These are phyloP conservation scores for Fonsecaea monophora DNA, from an alignment of 2,329 filamentous ascomycete species.

Conservation along the genomic window DNA sequence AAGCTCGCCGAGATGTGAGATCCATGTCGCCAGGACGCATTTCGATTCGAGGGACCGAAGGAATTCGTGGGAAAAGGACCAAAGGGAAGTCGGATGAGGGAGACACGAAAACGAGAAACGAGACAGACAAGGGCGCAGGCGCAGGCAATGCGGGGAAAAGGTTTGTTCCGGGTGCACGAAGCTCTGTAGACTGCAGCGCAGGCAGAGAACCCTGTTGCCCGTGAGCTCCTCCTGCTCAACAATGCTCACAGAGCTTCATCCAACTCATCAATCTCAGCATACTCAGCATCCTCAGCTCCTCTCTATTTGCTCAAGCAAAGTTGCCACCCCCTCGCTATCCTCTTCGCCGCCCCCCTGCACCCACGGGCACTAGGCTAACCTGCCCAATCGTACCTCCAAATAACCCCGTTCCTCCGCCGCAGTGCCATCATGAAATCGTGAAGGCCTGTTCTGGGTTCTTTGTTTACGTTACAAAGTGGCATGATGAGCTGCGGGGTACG, in stretches of 20 bases:
- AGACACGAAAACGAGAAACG: background rate
- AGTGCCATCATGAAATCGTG: background rate
- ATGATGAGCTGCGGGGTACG: slow-evolving; percentile 25
- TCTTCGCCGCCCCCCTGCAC: background rate
- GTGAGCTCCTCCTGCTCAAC: background rate
- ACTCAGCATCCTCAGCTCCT: too few species aligned
- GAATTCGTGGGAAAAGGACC: slow-evolving; percentile 7
- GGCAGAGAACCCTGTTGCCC: background rate
- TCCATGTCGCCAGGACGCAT: background rate
- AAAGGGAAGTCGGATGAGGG: slow-evolving; percentile 7
- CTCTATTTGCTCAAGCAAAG: background rate
- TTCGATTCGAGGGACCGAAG: slow-evolving; percentile 22
- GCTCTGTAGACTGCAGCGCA: background rate
- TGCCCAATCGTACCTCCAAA: background rate
- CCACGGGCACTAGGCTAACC: background rate
- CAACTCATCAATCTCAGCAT: background rate
- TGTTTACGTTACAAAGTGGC: slow-evolving; percentile 30
- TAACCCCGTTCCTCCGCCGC: slow-evolving; percentile 4
- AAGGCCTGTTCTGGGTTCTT: slow-evolving; percentile 3
- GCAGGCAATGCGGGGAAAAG: slow-evolving; percentile 22
- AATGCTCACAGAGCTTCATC: background rate
- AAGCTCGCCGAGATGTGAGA: slow-evolving; percentile 8
- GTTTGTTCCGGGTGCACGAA: background rate
- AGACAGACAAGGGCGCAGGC: background rate
- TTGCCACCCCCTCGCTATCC: background rate